These are phyloP conservation scores for Oryza rufipogon DNA, from an alignment of 176 grass and related monocot species.

Conservation along the genomic window DNA sequence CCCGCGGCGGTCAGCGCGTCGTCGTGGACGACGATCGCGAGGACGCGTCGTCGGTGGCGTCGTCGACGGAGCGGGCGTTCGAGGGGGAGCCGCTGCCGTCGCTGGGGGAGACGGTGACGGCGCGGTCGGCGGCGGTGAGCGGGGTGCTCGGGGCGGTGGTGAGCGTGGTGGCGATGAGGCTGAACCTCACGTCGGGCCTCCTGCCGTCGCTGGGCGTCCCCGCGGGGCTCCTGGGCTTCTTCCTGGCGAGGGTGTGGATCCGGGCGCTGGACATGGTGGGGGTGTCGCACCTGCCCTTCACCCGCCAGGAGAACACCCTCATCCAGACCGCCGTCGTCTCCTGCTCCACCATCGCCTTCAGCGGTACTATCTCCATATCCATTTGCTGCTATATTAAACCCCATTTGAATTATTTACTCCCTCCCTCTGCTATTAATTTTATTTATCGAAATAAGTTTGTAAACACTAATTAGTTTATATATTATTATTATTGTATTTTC, in stretches of 20 bases:
- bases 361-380: neutral
- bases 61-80: too few relatives aligned
- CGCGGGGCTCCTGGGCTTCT: slow-evolving; percentile 44
- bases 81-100: slow-evolving; percentile 12
- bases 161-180: slow-evolving; percentile 49
- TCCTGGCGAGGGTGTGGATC: slow-evolving; percentile 38
- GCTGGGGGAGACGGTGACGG: slow-evolving; percentile 41
- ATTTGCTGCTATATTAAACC: too few relatives aligned
- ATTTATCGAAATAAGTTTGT: too few relatives aligned
- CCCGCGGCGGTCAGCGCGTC: too few relatives aligned
- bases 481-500: too few relatives aligned
- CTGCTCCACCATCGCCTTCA: slow-evolving; percentile 43
- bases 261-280: slow-evolving; percentile 15
- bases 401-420: too few relatives aligned
- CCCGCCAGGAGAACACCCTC: slow-evolving; percentile 82
- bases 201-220: slow-evolving; percentile 40
- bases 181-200: slow-evolving; percentile 50
- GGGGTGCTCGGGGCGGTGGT: slow-evolving; percentile 30
- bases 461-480: too few relatives aligned
- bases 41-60: too few relatives aligned
- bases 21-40: too few relatives aligned
- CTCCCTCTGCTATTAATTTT: too few relatives aligned
- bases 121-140: slow-evolving; percentile 40
- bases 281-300: slow-evolving; percentile 49
- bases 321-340: slow-evolving; percentile 74